phyloP scores from a whole-genome alignment of 805 yeast species.

The Kodamaea laetipori region DNA sequence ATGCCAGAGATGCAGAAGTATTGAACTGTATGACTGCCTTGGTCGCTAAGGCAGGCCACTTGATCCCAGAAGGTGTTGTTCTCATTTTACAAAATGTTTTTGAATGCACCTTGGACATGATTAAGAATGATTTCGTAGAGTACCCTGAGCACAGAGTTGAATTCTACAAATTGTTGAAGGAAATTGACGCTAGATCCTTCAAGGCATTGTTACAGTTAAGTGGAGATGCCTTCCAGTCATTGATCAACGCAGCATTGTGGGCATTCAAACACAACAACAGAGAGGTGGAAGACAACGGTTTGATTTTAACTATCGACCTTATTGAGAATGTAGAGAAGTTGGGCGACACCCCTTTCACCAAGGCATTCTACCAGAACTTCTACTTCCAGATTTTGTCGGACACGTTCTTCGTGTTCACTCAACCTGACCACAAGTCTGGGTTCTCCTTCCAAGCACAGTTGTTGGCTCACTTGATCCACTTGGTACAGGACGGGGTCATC shows the following conservation, averaged over 20 bases:
- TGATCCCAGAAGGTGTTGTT: slow-evolving; percentile 88
- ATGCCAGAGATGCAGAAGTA: slow-evolving; percentile 97
- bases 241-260: slow-evolving; percentile 95
- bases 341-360: slow-evolving; percentile 71
- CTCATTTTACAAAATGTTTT: slow-evolving; percentile 86
- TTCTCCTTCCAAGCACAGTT: slow-evolving; percentile 85
- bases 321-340: slow-evolving; percentile 80
- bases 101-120: slow-evolving; percentile 93
- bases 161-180: slow-evolving; percentile 86
- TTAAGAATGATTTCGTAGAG: slow-evolving; percentile 91
- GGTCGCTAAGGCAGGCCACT: slow-evolving; percentile 80
- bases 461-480: slow-evolving; percentile 77
- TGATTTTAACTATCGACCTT: slow-evolving; percentile 79
- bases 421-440: slow-evolving; percentile 97
- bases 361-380: slow-evolving; percentile 84
- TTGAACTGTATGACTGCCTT: slow-evolving; percentile 91
- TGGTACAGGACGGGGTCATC: slow-evolving; percentile 77
- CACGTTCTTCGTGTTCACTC: slow-evolving; percentile 90
- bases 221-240: slow-evolving; percentile 86
- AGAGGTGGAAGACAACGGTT: slow-evolving; percentile 92
- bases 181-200: slow-evolving; percentile 83
- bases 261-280: slow-evolving; percentile 97
- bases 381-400: slow-evolving; percentile 89
- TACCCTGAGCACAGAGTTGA: slow-evolving; percentile 98
- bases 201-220: slow-evolving; percentile 84